Evolutionary conservation across 768 basidiomycete species (phyloP).

Genomic region (Suillus subluteus): DNA sequence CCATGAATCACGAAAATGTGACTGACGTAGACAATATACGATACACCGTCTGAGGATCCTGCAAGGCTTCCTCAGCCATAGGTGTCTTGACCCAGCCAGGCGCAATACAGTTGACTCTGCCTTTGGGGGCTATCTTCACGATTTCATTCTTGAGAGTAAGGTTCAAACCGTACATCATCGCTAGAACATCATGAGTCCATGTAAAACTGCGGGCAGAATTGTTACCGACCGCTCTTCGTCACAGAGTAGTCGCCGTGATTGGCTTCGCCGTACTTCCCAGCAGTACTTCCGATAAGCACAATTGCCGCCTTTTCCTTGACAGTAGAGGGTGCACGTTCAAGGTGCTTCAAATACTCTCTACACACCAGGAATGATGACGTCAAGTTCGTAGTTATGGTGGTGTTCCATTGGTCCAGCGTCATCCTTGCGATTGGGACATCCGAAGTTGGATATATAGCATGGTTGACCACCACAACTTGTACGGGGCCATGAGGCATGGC

Average conservation of each 20-base stretch:
- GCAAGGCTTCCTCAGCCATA: slow-evolving; percentile 60
- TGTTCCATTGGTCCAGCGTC: slow-evolving; percentile 65
- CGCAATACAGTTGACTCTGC: slow-evolving; percentile 69
- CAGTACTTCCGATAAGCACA: slow-evolving; percentile 69
- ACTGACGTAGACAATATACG: slow-evolving; percentile 69
- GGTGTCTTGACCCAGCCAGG: slow-evolving; percentile 74
- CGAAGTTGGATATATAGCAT: slow-evolving; percentile 52
- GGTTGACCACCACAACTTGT: slow-evolving; percentile 64
- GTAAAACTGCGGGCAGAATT: neutral
- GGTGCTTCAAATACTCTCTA: slow-evolving; percentile 57
- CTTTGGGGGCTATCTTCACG: slow-evolving; percentile 71
- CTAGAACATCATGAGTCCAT: slow-evolving; percentile 38
- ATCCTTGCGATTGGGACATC: slow-evolving; percentile 57
- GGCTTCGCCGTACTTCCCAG: slow-evolving; percentile 75
- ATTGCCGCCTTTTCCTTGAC: slow-evolving; percentile 60
- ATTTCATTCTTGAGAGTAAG: slow-evolving; percentile 80
- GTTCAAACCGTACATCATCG: slow-evolving; percentile 74
- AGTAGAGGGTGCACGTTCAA: slow-evolving; percentile 43
- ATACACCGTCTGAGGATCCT: slow-evolving; percentile 57
- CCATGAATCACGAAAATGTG: neutral
- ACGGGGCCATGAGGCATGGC: slow-evolving; percentile 48
- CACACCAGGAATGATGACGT: slow-evolving; percentile 70
- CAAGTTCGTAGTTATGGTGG: slow-evolving; percentile 63
- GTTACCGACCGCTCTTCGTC: slow-evolving; percentile 60
- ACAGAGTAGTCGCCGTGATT: slow-evolving; percentile 69